These are phyloP conservation scores for Endoconidiophora laricicola DNA, from an alignment of 2,329 filamentous ascomycete species.

Conservation along the genomic window DNA sequence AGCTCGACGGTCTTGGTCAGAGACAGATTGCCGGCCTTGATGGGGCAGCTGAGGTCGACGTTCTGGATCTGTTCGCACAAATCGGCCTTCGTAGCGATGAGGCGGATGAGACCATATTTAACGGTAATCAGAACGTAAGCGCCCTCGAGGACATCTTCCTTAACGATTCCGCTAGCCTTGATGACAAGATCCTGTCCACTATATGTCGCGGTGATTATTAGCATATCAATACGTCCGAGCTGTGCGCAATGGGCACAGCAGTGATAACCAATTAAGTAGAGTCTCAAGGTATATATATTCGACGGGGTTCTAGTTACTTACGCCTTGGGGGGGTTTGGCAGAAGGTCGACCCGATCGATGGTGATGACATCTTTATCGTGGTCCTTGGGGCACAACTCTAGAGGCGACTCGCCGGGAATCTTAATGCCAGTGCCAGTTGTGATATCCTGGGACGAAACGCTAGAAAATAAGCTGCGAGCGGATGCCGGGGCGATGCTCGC, in stretches of 20 bases:
- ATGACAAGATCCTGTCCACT: slow-evolving; percentile 70
- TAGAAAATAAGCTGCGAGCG: slow-evolving; percentile 27
- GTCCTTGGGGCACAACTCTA: slow-evolving; percentile 51
- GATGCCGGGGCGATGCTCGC: slow-evolving; percentile 29
- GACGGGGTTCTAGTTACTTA: slow-evolving; percentile 31
- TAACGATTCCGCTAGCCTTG: slow-evolving; percentile 59
- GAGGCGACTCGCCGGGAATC: slow-evolving; percentile 72
- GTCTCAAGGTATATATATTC: background rate
- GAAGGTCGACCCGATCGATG: slow-evolving; percentile 65
- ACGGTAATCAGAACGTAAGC: slow-evolving; percentile 71
- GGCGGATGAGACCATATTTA: slow-evolving; percentile 84
- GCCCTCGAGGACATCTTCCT: slow-evolving; percentile 54
- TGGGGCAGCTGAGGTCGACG: slow-evolving; percentile 75
- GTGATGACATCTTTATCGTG: slow-evolving; percentile 53
- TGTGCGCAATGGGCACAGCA: background rate
- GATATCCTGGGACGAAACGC: slow-evolving; percentile 20
- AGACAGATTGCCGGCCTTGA: slow-evolving; percentile 58
- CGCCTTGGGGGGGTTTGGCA: slow-evolving; percentile 75
- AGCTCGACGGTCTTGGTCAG: slow-evolving; percentile 72
- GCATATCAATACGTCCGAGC: slow-evolving; percentile 7
- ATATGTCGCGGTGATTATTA: slow-evolving; percentile 15
- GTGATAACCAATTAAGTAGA: too few species aligned
- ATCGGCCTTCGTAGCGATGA: slow-evolving; percentile 66
- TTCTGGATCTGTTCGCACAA: slow-evolving; percentile 81
- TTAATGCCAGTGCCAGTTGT: slow-evolving; percentile 19